Evolutionary conservation across 2,329 filamentous ascomycete species (phyloP).

Genomic region (Diaporthe aspalathi): DNA sequence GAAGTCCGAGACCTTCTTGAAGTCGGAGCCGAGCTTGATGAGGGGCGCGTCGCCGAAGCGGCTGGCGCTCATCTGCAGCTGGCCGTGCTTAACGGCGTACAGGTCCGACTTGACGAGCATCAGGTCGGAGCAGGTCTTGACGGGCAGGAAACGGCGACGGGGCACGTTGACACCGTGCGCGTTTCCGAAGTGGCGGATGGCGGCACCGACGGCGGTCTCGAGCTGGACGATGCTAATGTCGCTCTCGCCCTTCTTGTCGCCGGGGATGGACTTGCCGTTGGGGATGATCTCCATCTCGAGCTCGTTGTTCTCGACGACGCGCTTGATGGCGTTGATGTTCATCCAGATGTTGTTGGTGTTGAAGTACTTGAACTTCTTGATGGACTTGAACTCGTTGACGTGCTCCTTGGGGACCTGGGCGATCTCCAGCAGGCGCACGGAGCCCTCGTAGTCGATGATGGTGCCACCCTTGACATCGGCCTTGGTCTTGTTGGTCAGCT

Average conservation of each 20-base stretch:
- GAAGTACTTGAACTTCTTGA: constrained; percentile 99
- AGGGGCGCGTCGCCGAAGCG: constrained; percentile 96
- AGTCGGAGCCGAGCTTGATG: constrained; percentile 98
- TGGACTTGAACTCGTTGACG: constrained; percentile 99
- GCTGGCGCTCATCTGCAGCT: constrained; percentile 95
- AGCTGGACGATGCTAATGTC: constrained; percentile 98
- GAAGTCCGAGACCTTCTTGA: constrained; percentile 99
- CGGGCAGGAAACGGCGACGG: constrained; percentile 95
- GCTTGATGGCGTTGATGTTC: constrained; percentile 97
- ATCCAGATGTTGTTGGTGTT: constrained; percentile 99
- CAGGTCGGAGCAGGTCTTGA: constrained; percentile 99
- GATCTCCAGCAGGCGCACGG: constrained; percentile 96
- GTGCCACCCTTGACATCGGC: constrained; percentile 99
- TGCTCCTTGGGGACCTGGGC: constrained; percentile 99
- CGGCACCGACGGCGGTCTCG: constrained; percentile 97
- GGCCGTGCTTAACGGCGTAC: constrained; percentile 98
- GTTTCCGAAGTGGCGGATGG: constrained; percentile 98
- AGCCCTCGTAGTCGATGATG: constrained; percentile 99
- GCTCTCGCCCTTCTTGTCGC: constrained; percentile 99
- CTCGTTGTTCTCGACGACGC: constrained; percentile 97
- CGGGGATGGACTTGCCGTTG: constrained; percentile 98
- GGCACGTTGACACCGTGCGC: constrained; percentile 99
- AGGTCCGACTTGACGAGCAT: constrained; percentile 99
- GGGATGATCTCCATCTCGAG: constrained; percentile 99
- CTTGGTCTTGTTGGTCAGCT: constrained; percentile 99